Evolutionary conservation across 1,139 yeast genomes (phyloP), one percentile per base, ranked within the genome.

Genomic region (Lodderomyces elongisporus): DNA sequence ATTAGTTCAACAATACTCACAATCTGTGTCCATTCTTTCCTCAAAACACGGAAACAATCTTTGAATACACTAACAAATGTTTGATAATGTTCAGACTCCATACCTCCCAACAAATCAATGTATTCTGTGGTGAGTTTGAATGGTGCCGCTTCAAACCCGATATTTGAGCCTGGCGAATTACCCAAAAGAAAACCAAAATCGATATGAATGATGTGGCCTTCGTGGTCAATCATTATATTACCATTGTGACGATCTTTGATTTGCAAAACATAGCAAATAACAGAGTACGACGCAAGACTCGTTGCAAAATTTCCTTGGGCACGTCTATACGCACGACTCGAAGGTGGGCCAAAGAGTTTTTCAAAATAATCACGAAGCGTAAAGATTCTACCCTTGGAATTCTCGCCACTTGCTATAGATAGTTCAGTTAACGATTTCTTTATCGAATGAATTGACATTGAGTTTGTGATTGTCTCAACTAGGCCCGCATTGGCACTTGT

Each of bases 211-310:
- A 91, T 82, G 53, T 91, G 97, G 0, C 98, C 98, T 44, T 89
- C 95, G 41, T 80, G 78, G 52, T 91, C 98, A 13, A 91, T 62
- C 84, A 91, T 81, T 31, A 91, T 89, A 56, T 91, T 91, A 49
- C 98, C 98, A 55, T 91, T 91, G 52, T 91, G 98, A 41, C 98
- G 74, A 56, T 91, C 98, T 49, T 91, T 91, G 35, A 91, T 84
- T 57, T 91, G 97, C 30, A 91, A 65, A 20, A 89, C 61, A 49
- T 91, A 91, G 52, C 95, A 88, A 27, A 91, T 78, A 12, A 91
- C 70, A 0, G 96, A 88, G 52, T 89, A 91, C 0, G 91, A 79
- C 0, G 96, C 97, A 34, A 91, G 67, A 28, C 96, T 87, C 36
- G 70, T 66, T 3, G 93, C 85, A 60, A 91, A 91, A 45, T 82